Conservation (phyloP, 73 alveolate species). For the Tetrahymena malaccensis region DNA sequence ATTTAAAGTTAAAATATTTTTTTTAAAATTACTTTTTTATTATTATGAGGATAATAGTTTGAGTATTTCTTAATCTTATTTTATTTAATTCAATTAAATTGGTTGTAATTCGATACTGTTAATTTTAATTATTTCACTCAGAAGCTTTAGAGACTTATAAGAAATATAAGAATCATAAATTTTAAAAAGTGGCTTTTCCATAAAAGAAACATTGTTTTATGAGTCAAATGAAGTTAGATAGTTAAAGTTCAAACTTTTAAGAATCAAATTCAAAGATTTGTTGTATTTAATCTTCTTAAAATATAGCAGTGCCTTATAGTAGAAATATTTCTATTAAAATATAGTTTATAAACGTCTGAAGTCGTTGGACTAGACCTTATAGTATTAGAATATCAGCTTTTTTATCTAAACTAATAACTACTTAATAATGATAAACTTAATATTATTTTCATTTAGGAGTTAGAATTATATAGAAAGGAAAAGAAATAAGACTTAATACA, state of each 20-base stretch:
- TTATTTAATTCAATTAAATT: too few relatives aligned
- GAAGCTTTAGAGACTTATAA: background rate
- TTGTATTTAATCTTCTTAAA: background rate
- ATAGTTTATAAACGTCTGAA: too few relatives aligned
- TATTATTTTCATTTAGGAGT: background rate
- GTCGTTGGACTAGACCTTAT: background rate
- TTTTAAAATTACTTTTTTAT: background rate
- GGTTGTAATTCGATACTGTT: too few relatives aligned
- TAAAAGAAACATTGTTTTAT: too few relatives aligned
- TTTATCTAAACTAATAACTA: too few relatives aligned
- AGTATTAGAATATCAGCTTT: too few relatives aligned
- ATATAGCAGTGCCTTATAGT: background rate
- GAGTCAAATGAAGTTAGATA: background rate
- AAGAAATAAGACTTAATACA: background rate
- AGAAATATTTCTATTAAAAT: background rate
- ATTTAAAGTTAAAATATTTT: too few relatives aligned
- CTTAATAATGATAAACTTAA: too few relatives aligned
- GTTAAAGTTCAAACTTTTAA: background rate
- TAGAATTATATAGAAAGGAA: background rate
- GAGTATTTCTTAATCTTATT: background rate
- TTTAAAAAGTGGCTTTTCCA: background rate
- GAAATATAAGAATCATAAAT: background rate
- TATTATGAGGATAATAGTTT: background rate
- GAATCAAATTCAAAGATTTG: background rate
- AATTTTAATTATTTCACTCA: background rate